Conservation (phyloP, 164 flowering plant species). For the Amborella trichopoda region DNA sequence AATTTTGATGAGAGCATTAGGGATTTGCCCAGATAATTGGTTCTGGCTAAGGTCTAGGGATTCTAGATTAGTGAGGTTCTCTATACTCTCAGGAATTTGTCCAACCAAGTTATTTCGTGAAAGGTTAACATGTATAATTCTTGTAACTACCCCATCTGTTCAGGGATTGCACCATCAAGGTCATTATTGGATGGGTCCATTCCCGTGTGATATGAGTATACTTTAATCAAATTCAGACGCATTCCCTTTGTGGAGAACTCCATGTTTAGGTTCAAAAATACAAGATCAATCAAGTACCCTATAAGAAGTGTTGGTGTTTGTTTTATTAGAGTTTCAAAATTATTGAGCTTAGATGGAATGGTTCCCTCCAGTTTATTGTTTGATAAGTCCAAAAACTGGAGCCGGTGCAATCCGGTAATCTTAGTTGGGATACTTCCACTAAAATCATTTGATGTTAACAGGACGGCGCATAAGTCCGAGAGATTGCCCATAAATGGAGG, state of each 20-base stretch:
- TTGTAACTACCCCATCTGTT: conserved; percentile 6
- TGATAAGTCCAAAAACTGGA: conserved; percentile 7
- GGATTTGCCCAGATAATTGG: conserved; percentile 7
- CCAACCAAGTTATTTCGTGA: conserved; percentile 9
- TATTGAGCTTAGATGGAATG: conserved; percentile 4
- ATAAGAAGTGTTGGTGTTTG: not conserved
- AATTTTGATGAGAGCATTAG: conserved; percentile 2
- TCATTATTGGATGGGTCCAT: conserved; percentile 10
- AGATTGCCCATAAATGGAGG: conserved; percentile 12
- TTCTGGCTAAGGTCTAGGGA: conserved; percentile 10
- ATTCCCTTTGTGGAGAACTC: conserved; percentile 7
- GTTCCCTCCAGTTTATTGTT: conserved; percentile 11
- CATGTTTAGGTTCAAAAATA: conserved; percentile 1
- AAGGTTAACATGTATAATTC: conserved; percentile 10
- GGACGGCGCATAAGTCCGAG: conserved; percentile 6
- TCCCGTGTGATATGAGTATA: conserved; percentile 6
- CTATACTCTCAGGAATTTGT: conserved; percentile 6
- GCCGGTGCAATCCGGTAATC: conserved; percentile 2
- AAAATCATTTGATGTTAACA: conserved; percentile 11
- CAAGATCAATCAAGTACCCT: conserved; percentile 3
- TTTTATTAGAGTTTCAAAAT: conserved; percentile 1
- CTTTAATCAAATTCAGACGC: not conserved
- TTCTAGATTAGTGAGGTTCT: conserved; percentile 7
- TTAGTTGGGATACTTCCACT: conserved; percentile 5
- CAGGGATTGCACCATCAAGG: conserved; percentile 9